Base-by-base conservation (phyloP, 805 yeast genomes). In the Metschnikowia lunata region DNA sequence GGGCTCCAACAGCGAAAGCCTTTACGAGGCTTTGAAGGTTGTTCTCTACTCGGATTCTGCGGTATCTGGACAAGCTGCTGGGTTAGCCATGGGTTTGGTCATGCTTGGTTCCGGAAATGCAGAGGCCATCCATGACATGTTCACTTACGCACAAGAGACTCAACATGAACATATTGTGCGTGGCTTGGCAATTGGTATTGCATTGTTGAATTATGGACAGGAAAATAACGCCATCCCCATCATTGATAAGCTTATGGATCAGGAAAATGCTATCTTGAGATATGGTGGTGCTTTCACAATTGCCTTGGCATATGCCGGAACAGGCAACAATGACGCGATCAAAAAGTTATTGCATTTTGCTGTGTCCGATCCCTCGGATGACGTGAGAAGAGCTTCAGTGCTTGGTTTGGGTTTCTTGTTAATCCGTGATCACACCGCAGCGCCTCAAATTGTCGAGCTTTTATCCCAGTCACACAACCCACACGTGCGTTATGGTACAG, bases 401-500 rank as follows among this genome's bases (percentile, higher is more conserved):
- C 82, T 84, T 65, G 82, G 89, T 7, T 76, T 93, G 42, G 99
- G 99, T 15, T 93, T 93, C 67, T 83, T 93, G 38, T 74, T 93
- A 54, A 75, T 91, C 47, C 86, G 96, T 60, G 95, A 90, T 62
- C 87, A 88, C 64, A 82, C 89, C 12, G 89, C 96, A 0, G 91
- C 93, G 15, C 99, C 99, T 45, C 85, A 95, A 54, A 85, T 93
- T 69, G 97, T 93, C 32, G 96, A 91, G 63, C 74, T 93, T 45
- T 75, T 93, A 55, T 80, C 96, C 0, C 96, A 89, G 65, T 87
- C 96, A 1, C 97, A 93, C 65, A 93, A 93, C 63, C 96, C 99
- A 11, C 97, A 93, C 62, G 98, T 93, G 31, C 86, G 99, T 64
- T 93, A 93, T 62, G 99, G 99, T 71, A 87, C 97, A 29, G 96